Evolutionary conservation across 2,329 filamentous ascomycete species (phyloP).

Genomic region (Plenodomus lindquistii): DNA sequence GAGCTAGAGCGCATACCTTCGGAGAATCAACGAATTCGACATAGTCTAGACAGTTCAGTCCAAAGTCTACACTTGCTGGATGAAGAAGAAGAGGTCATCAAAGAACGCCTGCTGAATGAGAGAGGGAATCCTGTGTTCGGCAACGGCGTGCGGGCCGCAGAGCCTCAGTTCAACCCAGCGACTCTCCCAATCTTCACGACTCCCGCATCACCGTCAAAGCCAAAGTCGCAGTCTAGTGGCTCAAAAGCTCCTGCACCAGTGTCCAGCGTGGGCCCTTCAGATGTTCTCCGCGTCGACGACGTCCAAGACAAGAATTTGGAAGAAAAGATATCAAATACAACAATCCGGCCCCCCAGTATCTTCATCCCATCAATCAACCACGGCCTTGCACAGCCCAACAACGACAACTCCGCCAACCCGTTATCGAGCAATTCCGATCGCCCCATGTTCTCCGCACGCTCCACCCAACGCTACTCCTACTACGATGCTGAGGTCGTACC

Average conservation of each 20-base stretch:
- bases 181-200: constrained; percentile 5
- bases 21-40: constrained; percentile 31
- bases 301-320: constrained; percentile 29
- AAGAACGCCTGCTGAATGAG: constrained; percentile 31
- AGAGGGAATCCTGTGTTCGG: constrained; percentile 22
- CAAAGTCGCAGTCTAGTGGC: not conserved
- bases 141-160: constrained; percentile 19
- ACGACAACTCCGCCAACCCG: constrained; percentile 1
- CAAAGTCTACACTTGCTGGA: constrained; percentile 14
- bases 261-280: constrained; percentile 9
- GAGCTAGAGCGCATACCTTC: constrained; percentile 20
- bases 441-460: not conserved
- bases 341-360: constrained; percentile 35
- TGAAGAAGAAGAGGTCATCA: constrained; percentile 24
- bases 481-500: not conserved
- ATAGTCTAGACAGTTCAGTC: constrained; percentile 30
- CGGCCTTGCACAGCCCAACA: constrained; percentile 17
- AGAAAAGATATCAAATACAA: constrained; percentile 36
- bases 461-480: not conserved
- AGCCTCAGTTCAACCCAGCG: constrained; percentile 17
- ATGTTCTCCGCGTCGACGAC: constrained; percentile 14
- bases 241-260: constrained; percentile 4
- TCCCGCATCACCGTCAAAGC: constrained; percentile 5
- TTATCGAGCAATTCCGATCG: constrained; percentile 4
- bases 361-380: constrained; percentile 29